phyloP scores from a whole-genome alignment of 1,284 basidiomycete species.

The Malassezia equina region DNA sequence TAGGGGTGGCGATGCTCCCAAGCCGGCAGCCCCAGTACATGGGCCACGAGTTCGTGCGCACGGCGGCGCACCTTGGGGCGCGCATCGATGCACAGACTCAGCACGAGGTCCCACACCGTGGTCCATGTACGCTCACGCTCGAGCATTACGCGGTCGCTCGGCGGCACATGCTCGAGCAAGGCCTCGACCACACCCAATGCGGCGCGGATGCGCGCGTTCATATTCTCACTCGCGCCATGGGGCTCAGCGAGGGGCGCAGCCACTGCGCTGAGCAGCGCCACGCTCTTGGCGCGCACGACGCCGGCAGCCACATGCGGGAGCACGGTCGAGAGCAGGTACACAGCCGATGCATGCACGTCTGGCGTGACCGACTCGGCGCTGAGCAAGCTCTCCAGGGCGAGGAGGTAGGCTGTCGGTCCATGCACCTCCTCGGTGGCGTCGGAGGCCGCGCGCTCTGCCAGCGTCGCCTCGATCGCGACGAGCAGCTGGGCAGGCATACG shows the following conservation, averaged over 20 bases:
- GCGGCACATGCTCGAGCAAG: constrained; percentile 61
- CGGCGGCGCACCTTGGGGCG: constrained; percentile 87
- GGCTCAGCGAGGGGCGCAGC: constrained; percentile 33
- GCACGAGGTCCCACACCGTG: constrained; percentile 56
- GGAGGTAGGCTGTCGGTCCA: constrained; percentile 50
- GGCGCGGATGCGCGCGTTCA: constrained; percentile 55
- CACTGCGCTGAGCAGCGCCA: constrained; percentile 28
- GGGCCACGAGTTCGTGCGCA: constrained; percentile 72
- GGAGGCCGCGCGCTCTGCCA: constrained; percentile 64
- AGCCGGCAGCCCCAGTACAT: constrained; percentile 51
- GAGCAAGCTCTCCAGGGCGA: constrained; percentile 42
- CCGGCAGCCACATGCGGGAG: constrained; percentile 31
- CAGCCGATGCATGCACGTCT: constrained; percentile 25
- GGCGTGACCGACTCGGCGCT: neutral
- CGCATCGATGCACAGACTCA: constrained; percentile 73
- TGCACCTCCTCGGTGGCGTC: constrained; percentile 48
- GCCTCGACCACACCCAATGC: constrained; percentile 64
- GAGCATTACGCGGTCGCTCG: constrained; percentile 45
- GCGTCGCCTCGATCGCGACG: constrained; percentile 74
- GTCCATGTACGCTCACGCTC: constrained; percentile 27
- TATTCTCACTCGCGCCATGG: constrained; percentile 55
- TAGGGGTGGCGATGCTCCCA: constrained; percentile 66
- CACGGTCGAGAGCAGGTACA: constrained; percentile 41
- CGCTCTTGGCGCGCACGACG: constrained; percentile 33
- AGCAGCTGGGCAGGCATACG: constrained; percentile 82